Evolutionary conservation across 768 basidiomycete genomes (phyloP).

Genomic region (Galerina marginata): DNA sequence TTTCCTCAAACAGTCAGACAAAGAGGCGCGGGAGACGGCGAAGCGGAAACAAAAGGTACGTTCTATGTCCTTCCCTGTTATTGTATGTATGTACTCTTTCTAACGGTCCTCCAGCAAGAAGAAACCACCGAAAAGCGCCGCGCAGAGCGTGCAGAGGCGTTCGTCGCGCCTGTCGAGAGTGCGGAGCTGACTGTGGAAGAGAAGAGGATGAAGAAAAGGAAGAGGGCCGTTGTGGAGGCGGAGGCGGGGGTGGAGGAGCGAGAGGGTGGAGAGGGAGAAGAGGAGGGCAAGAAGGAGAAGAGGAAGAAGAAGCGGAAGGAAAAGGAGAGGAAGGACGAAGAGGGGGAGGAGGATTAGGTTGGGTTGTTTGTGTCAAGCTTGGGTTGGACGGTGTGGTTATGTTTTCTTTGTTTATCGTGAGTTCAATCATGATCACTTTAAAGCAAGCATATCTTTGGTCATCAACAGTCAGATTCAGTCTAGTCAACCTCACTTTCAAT

Average conservation of each 20-base stretch:
- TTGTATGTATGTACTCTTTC: background rate
- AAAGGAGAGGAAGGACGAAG: slow-evolving; percentile 9
- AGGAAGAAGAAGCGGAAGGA: slow-evolving; percentile 33
- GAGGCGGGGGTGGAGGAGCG: slow-evolving; percentile 38
- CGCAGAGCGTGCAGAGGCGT: slow-evolving; percentile 86
- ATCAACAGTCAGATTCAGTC: too few species aligned
- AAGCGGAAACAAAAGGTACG: slow-evolving; percentile 78
- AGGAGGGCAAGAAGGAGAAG: slow-evolving; percentile 41
- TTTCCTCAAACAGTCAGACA: slow-evolving; percentile 92
- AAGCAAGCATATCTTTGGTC: too few species aligned
- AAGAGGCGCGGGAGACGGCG: slow-evolving; percentile 74
- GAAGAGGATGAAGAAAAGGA: slow-evolving; percentile 60
- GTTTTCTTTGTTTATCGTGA: too few species aligned
- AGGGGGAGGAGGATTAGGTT: background rate
- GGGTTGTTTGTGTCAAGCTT: too few species aligned
- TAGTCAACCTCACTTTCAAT: too few species aligned
- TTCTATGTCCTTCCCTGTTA: background rate
- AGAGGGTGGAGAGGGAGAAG: slow-evolving; percentile 36
- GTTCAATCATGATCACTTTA: too few species aligned
- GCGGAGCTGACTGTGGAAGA: slow-evolving; percentile 78
- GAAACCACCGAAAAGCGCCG: slow-evolving; percentile 72
- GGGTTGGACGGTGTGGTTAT: too few species aligned
- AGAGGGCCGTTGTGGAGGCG: slow-evolving; percentile 37
- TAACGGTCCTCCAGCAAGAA: slow-evolving; percentile 64
- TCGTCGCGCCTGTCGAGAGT: slow-evolving; percentile 84